A percentile compares a stretch with the other conserved stretches of the same genome.
Evolutionary conservation across 805 yeast genomes (phyloP).

Genomic region (Cyberlindnera nakhonratchasimensis): DNA sequence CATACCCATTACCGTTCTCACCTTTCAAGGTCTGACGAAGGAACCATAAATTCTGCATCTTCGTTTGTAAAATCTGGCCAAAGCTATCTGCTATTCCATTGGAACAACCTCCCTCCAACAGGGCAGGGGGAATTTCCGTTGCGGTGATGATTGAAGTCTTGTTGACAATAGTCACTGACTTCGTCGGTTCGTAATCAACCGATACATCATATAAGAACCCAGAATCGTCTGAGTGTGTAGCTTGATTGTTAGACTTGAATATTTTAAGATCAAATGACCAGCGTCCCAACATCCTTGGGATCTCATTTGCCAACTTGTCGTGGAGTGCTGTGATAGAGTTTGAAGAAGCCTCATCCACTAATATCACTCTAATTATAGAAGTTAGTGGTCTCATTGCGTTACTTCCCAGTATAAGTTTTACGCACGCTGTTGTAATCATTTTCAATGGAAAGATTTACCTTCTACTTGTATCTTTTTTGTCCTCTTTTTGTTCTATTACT

Average conservation of each 20-base stretch:
- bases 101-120: conserved; percentile 48
- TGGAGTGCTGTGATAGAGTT: conserved; percentile 66
- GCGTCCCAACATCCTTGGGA: conserved; percentile 56
- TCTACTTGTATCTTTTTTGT: too few species aligned
- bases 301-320: conserved; percentile 64
- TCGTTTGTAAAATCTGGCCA: conserved; percentile 50
- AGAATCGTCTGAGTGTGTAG: conserved; percentile 22
- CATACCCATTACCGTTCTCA: conserved; percentile 68
- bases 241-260: conserved; percentile 56
- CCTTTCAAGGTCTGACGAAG: conserved; percentile 68
- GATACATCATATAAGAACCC: conserved; percentile 16
- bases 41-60: conserved; percentile 68
- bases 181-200: conserved; percentile 19
- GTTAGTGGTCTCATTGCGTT: not conserved
- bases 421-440: conserved; percentile 10
- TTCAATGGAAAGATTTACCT: too few species aligned
- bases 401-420: not conserved
- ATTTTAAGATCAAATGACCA: conserved; percentile 72
- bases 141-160: conserved; percentile 30
- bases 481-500: not conserved
- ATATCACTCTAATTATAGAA: conserved; percentile 31
- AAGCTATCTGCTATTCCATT: conserved; percentile 54
- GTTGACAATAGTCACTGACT: conserved; percentile 21
- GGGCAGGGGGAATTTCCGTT: conserved; percentile 26
- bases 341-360: conserved; percentile 46